Base-by-base conservation (phyloP, 2,329 filamentous ascomycete genomes). In the Periconia macrospinosa region DNA sequence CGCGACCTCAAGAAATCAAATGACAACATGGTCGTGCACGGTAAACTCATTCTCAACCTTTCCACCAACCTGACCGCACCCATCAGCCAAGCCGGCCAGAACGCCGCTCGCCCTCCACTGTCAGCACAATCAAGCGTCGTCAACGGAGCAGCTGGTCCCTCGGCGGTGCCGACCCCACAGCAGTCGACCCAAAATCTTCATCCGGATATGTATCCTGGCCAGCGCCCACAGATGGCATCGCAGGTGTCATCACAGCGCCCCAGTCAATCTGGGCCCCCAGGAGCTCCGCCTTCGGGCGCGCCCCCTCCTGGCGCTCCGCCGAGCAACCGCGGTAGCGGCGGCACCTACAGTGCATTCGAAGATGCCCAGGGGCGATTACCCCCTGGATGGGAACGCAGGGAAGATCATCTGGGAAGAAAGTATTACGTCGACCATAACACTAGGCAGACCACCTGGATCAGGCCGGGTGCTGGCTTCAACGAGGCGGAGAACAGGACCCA, bases 391-490 rank as follows among this genome's bases (percentile, higher is more conserved):
- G 94, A 99, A 77, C 87, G 94, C 52, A 86, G 94, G 52, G 93
- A 97, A 74, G 94, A 99, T 72, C 94, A 97, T 64, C 76, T 97
- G 42, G 93, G 94, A 49, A 85, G 94, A 67, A 97, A 93, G 19
- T 99, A 99, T 72, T 99, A 97, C 72, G 94, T 99, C 49, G 94
- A 99, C 69, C 94, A 97, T 74, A 97, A 97, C 74, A 96, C 92
- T 7, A 84, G 94, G 66, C 93, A 94, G 51, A 99, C 94, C 1
- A 97, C 93, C 64, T 99, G 94, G 94, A 93, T 90, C 64, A 83
- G 94, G 55, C 94, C 94, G 8, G 89, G 91, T n/a, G 82, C 83
- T 40, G 87, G 87, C 55, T 89, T 88, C 66, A 92, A 88, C 56
- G 86, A 89, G 44, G 86, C 86, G 46, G 88, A 92, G 57, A 86